These are phyloP conservation scores for Alternaria burnsii DNA, from an alignment of 2,329 filamentous ascomycete species.

Conservation along the genomic window DNA sequence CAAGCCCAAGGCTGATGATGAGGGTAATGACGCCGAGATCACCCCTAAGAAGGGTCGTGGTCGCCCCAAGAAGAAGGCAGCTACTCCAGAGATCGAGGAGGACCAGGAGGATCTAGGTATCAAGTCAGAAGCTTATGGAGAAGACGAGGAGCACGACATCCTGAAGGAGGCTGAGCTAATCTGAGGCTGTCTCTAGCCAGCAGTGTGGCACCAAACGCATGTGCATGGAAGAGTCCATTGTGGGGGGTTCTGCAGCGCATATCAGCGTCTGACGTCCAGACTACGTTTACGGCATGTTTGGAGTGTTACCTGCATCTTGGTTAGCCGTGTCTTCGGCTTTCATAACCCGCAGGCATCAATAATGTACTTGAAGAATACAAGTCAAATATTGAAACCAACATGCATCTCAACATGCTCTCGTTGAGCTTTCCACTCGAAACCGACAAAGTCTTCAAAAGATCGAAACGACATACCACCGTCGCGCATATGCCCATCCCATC, in stretches of 20 bases:
- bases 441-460: too few relatives aligned
- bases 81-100: background rate
- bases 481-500: too few relatives aligned
- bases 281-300: background rate
- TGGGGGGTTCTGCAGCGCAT: background rate
- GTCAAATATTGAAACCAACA: background rate
- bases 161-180: background rate
- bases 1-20: slow-evolving; percentile 20
- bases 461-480: too few relatives aligned
- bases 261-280: background rate
- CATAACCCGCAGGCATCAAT: accelerated
- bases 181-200: background rate
- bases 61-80: slow-evolving; percentile 2
- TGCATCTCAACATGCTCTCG: background rate
- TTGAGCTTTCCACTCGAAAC: background rate
- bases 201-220: background rate
- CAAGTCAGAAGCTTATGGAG: slow-evolving; percentile 6
- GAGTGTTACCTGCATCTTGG: background rate
- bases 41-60: slow-evolving; percentile 16
- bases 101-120: background rate
- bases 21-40: background rate
- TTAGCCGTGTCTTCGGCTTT: background rate
- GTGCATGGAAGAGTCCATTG: accelerated
- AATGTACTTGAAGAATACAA: background rate
- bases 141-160: background rate